Evolutionary conservation across 345 rosid species (phyloP).

Genomic region (Populus euphratica): DNA sequence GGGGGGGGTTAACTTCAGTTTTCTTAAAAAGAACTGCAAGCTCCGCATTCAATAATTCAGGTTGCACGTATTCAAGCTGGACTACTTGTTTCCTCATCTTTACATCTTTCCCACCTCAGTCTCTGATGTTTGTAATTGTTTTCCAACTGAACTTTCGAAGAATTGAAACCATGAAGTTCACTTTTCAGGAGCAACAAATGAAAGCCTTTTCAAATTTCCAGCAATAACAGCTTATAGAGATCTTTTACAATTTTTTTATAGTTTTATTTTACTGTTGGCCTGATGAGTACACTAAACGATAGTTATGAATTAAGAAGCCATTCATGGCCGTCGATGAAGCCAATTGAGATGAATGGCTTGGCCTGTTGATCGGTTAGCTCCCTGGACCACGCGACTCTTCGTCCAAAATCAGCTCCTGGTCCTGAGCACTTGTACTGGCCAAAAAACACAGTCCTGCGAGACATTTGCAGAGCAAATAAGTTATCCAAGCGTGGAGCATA

Average conservation of each 20-base stretch:
- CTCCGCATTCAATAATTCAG: not conserved
- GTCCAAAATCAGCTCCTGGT: conserved; percentile 40
- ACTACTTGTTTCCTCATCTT: not conserved
- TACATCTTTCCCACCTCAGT: too few species aligned
- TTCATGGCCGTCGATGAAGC: conserved; percentile 34
- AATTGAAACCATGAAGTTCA: too few species aligned
- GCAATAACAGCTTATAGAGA: too few species aligned
- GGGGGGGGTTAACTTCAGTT: not conserved
- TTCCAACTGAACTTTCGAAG: too few species aligned
- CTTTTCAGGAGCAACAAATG: too few species aligned
- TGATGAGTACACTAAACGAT: not conserved
- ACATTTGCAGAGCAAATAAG: not conserved
- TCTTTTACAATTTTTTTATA: not conserved
- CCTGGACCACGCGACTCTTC: conserved; percentile 48
- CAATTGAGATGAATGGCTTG: conserved; percentile 34
- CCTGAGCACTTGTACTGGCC: conserved; percentile 49
- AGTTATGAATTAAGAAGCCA: conserved; percentile 25
- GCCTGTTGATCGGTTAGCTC: conserved; percentile 36
- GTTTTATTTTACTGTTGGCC: too few species aligned
- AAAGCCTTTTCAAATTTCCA: too few species aligned
- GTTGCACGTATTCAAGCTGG: not conserved
- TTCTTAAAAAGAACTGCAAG: not conserved
- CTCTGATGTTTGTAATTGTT: not conserved
- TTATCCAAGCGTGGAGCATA: not conserved
- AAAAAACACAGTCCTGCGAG: conserved; percentile 41